Evolutionary conservation across 2,329 filamentous ascomycete genomes (phyloP), one percentile per base, ranked within the genome.

Genomic region (Pezizomycotina sp.): DNA sequence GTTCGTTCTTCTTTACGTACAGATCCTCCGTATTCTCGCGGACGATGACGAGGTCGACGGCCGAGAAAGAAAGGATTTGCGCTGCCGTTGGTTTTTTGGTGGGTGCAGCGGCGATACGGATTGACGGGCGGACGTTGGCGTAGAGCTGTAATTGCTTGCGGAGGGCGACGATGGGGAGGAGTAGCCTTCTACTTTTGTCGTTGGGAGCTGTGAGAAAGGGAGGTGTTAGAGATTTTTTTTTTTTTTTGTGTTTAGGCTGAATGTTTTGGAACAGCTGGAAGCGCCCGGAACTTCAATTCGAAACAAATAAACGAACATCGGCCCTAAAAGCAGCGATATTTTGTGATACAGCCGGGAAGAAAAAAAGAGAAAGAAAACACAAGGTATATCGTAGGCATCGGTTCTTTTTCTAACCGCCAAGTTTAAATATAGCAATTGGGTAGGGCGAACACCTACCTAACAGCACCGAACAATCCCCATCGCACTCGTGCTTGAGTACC

Each of bases 21-120:
- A 98, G 69, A 58, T 98, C 89, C 64, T 98, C 89, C 20, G 89
- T 98, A 66, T 98, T 98, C 62, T 98, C 89, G 48, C 89, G 80
- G 36, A 95, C 89, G 53, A 95, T 98, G 54, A 98, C 89, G 58
- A 98, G 77, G 62, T 98, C 89, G 54, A 93, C 83, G 46, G 78
- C 77, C 52, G 66, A 68, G n/a, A n/a, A n/a, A 28, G 60, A 50
- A 4, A 43, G 47, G 31, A 56, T 56, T 6, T 59, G 57, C 36
- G 71, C 68, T 21, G 71, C 77, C 45, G 64, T 55, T 46, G 81
- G 71, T 28, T 77, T 78, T 66, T 93, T 93, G 58, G 95, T 89
- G 35, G 86, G 86, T n/a, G n/a, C n/a, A n/a, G n/a, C n/a, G n/a
- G n/a, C n/a, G n/a, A n/a, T n/a, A n/a, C n/a, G n/a, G n/a, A n/a